Conservation (phyloP, 352 stramenopile genomes). For the Pythium dissimile region DNA sequence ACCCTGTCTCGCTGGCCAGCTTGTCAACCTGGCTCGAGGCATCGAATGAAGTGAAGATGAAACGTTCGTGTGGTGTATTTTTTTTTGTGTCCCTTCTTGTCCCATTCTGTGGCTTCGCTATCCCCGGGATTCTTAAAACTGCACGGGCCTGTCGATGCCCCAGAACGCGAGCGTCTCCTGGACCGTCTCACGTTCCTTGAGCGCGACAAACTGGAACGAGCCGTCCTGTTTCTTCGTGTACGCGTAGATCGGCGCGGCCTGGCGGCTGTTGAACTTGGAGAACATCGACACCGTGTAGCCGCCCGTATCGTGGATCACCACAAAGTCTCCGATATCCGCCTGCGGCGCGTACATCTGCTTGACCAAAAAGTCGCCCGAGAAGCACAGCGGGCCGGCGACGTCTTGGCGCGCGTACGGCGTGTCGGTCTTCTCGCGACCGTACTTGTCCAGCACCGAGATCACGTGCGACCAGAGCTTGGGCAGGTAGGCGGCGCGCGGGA, state of each 20-base stretch:
- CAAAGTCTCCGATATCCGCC: slow-evolving; percentile 69
- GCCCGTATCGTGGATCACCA: slow-evolving; percentile 87
- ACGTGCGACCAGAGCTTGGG: slow-evolving; percentile 81
- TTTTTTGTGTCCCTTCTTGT: too few species aligned
- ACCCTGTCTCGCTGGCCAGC: too few species aligned
- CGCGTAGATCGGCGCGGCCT: slow-evolving; percentile 61
- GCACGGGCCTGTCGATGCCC: slow-evolving; percentile 49
- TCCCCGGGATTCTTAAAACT: slow-evolving; percentile 20
- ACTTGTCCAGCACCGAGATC: slow-evolving; percentile 60
- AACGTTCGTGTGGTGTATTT: too few species aligned
- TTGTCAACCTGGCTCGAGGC: too few species aligned
- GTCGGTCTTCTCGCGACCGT: slow-evolving; percentile 45
- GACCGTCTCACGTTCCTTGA: slow-evolving; percentile 66
- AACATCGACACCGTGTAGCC: slow-evolving; percentile 88
- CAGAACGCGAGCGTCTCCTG: slow-evolving; percentile 70
- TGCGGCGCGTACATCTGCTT: slow-evolving; percentile 66
- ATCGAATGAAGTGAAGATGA: too few species aligned
- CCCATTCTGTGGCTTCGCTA: too few species aligned
- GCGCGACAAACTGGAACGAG: slow-evolving; percentile 43
- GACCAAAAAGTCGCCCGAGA: slow-evolving; percentile 89
- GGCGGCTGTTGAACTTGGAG: slow-evolving; percentile 87
- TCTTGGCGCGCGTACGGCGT: slow-evolving; percentile 61
- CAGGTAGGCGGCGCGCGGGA: slow-evolving; percentile 86
- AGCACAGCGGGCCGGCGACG: slow-evolving; percentile 91
- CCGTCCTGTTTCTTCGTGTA: slow-evolving; percentile 33